phyloP scores from a whole-genome alignment of 2,329 filamentous ascomycete species.

The Epichloe coenophiala region DNA sequence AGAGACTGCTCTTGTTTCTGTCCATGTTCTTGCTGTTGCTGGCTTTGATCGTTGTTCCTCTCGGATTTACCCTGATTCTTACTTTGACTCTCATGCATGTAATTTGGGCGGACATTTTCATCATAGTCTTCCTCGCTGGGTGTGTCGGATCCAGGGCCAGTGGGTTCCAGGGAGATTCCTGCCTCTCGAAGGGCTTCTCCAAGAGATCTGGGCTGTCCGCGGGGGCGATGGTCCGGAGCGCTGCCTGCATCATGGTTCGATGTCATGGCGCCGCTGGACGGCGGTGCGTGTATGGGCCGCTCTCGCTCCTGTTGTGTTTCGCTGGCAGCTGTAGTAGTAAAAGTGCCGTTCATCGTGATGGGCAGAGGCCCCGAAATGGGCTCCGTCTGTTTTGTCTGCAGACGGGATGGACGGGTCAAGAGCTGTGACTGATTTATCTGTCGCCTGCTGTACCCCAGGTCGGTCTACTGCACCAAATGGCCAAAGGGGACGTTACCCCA shows the following conservation, averaged over 20 bases:
- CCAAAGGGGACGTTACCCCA: background rate
- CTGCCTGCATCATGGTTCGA: background rate
- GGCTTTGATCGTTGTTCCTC: background rate
- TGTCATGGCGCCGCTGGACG: background rate
- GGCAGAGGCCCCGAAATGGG: background rate
- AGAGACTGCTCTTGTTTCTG: background rate
- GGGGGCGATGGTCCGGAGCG: background rate
- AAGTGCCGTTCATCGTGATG: background rate
- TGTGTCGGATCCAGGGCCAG: constrained; percentile 21
- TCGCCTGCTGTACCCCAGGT: background rate
- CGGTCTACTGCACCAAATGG: background rate
- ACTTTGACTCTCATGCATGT: constrained; percentile 6
- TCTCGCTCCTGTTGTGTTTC: background rate
- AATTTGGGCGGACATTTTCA: constrained; percentile 19
- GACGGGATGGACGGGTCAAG: background rate
- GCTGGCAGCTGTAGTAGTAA: background rate
- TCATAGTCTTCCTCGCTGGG: constrained; percentile 34
- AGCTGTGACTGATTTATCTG: background rate
- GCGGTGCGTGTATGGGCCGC: background rate
- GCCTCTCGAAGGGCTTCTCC: constrained; percentile 15
- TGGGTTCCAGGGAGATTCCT: constrained; percentile 11
- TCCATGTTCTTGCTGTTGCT: background rate
- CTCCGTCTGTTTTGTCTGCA: background rate
- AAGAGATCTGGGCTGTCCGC: constrained; percentile 12
- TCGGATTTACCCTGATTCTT: background rate